phyloP scores from a whole-genome alignment of 306 rosid genomes.

The Senna siamea region DNA sequence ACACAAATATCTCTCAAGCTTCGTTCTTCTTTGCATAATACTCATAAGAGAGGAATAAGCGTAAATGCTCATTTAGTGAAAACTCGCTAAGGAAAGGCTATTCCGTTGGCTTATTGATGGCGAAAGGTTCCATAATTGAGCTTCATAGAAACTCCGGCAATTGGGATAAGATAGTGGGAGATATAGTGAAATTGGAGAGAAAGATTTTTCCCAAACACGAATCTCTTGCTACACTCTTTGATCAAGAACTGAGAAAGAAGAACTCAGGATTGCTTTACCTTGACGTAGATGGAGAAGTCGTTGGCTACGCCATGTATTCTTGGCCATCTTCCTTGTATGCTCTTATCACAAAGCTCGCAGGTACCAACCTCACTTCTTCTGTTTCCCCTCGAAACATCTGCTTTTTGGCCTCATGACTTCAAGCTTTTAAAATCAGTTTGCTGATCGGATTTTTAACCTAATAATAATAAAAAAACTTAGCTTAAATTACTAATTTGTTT shows the following conservation, averaged over 20 bases:
- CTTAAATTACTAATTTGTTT: neutral
- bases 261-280: conserved; percentile 75
- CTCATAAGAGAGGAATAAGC: neutral
- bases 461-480: too few species aligned
- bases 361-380: conserved; percentile 39
- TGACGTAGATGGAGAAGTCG: conserved; percentile 55
- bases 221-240: conserved; percentile 76
- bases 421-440: neutral
- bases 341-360: conserved; percentile 88
- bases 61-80: neutral
- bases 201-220: conserved; percentile 85
- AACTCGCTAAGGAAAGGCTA: neutral
- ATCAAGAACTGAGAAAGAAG: conserved; percentile 69
- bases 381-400: neutral
- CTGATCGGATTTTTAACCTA: neutral
- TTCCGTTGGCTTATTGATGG: conserved; percentile 39
- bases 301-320: conserved; percentile 81
- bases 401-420: neutral
- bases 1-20: too few species aligned
- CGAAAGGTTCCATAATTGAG: conserved; percentile 49
- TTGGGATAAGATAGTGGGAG: conserved; percentile 59
- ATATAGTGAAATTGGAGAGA: conserved; percentile 75
- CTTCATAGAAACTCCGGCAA: conserved; percentile 58
- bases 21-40: neutral
- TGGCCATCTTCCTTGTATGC: conserved; percentile 88